Percentiles rank a stretch among this genome's conserved stretches.
Conservation (phyloP, 495 filamentous ascomycete species). For the Trichoderma reesei region DNA sequence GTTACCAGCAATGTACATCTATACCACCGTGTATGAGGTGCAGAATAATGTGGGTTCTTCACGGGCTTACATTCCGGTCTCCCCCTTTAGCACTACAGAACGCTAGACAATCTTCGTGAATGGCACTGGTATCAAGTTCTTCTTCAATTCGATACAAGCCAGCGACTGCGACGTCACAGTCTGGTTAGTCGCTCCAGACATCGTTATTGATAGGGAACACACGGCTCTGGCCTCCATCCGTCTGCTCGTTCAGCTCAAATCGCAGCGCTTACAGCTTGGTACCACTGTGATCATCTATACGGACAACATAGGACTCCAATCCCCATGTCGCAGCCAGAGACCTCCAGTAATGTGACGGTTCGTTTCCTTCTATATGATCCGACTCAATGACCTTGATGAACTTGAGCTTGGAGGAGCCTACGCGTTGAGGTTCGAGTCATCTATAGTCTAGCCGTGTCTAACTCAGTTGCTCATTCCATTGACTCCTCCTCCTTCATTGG, state of each 20-base stretch:
- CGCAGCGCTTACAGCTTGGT: not conserved
- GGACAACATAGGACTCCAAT: not conserved
- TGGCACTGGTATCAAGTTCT: not conserved
- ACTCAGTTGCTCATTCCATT: constrained; percentile 16
- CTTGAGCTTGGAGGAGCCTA: not conserved
- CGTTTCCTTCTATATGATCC: not conserved
- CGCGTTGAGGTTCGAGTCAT: not conserved
- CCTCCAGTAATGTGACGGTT: not conserved
- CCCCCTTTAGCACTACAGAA: not conserved
- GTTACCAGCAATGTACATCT: not conserved
- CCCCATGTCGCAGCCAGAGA: not conserved
- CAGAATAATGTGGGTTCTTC: not conserved
- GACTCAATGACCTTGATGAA: not conserved
- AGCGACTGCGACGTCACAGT: not conserved
- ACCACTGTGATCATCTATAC: not conserved
- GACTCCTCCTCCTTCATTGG: constrained; percentile 21
- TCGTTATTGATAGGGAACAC: not conserved
- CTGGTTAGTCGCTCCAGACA: not conserved
- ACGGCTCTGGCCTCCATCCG: not conserved
- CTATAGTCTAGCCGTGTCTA: not conserved
- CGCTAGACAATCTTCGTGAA: not conserved
- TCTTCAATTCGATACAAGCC: not conserved
- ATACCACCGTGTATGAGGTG: not conserved
- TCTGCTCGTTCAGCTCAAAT: not conserved
- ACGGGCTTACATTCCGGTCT: not conserved